phyloP scores from a whole-genome alignment of 352 stramenopile genomes.

The Phytophthora uliginosa region DNA sequence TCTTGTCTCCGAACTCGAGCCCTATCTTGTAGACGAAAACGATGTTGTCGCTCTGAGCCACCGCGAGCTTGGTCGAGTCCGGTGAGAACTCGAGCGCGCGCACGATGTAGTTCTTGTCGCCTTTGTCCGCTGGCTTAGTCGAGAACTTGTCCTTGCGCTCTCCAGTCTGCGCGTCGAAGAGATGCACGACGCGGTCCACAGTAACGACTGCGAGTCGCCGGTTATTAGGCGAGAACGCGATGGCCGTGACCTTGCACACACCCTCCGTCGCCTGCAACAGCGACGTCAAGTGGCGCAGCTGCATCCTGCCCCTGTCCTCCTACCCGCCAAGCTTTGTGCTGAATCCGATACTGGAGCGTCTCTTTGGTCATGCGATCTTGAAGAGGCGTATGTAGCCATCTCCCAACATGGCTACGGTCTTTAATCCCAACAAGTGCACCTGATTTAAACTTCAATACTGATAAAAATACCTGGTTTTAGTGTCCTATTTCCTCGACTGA shows the following conservation, averaged over 20 bases:
- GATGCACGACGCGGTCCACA: constrained; percentile 93
- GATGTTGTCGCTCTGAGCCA: constrained; percentile 97
- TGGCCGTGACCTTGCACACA: constrained; percentile 94
- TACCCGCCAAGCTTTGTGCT: neutral
- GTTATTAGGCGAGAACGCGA: constrained; percentile 95
- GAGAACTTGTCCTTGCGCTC: constrained; percentile 97
- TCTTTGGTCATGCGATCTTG: constrained; percentile 35
- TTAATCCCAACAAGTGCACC: constrained; percentile 1
- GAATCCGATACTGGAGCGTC: constrained; percentile 6
- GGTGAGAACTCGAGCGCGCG: constrained; percentile 93
- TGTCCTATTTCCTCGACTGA: neutral
- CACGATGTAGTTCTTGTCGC: constrained; percentile 96
- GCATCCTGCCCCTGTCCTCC: constrained; percentile 63
- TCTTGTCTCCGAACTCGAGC: constrained; percentile 95
- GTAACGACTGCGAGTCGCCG: constrained; percentile 93
- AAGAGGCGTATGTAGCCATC: constrained; percentile 53
- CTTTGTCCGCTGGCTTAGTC: constrained; percentile 96
- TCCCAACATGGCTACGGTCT: constrained; percentile 17
- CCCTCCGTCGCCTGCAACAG: constrained; percentile 91
- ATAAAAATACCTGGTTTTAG: neutral
- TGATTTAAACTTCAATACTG: neutral
- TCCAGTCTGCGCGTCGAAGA: constrained; percentile 94
- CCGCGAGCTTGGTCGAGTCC: constrained; percentile 94
- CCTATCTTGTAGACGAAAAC: constrained; percentile 98
- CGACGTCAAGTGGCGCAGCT: constrained; percentile 94